phyloP scores from a whole-genome alignment of 176 grass and related monocot species.

The Lolium multiflorum region DNA sequence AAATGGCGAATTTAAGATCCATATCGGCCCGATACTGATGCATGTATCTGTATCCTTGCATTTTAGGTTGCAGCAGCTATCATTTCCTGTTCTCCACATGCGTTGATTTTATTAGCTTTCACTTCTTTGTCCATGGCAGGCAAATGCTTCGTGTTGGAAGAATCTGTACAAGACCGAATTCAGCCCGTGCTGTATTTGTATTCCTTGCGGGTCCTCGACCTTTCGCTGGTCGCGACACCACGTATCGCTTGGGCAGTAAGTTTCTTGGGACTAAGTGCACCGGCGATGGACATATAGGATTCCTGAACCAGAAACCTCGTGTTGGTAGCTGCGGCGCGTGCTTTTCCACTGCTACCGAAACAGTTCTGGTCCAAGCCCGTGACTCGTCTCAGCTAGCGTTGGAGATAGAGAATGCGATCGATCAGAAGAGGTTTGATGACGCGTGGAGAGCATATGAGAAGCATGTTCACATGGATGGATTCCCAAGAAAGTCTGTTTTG shows the following conservation, averaged over 20 bases:
- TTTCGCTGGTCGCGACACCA: constrained; percentile 5
- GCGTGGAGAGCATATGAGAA: constrained; percentile 81
- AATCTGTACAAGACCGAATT: constrained; percentile 29
- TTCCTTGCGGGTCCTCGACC: not conserved
- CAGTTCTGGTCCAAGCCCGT: constrained; percentile 68
- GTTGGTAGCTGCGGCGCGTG: not conserved
- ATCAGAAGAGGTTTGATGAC: constrained; percentile 70
- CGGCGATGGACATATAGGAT: not conserved
- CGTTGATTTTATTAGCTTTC: not conserved
- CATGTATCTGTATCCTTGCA: too few relatives aligned
- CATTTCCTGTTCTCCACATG: not conserved
- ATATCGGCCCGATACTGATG: too few relatives aligned
- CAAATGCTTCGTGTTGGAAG: constrained; percentile 46
- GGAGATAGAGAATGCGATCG: constrained; percentile 68
- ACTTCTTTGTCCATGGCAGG: constrained; percentile 15
- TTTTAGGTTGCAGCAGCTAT: not conserved
- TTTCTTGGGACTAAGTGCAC: not conserved
- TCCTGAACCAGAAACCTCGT: constrained; percentile 7
- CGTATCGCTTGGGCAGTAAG: constrained; percentile 14
- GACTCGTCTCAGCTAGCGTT: constrained; percentile 59
- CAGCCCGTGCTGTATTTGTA: not conserved
- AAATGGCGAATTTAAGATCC: too few relatives aligned
- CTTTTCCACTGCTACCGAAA: constrained; percentile 61
- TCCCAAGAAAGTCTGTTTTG: constrained; percentile 71
- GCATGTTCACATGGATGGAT: constrained; percentile 65